Evolutionary conservation across 495 filamentous ascomycete species (phyloP), one percentile per base, ranked within the genome.

Genomic region (Aspergillus biplanus): DNA sequence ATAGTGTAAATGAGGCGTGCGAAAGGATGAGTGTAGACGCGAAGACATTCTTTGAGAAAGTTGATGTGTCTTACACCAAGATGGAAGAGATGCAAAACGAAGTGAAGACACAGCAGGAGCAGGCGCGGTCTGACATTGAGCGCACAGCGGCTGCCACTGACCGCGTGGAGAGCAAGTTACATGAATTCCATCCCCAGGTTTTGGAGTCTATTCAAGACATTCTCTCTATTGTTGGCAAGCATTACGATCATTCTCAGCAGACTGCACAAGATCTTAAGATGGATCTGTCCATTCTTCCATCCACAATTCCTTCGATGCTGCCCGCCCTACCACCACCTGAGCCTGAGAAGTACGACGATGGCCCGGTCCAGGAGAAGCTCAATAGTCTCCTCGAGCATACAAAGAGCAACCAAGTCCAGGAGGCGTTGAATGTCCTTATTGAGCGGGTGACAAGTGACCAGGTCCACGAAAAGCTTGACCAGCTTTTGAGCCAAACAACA

Each of bases 11-110:
- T n/a, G 91, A 96, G 39, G 87, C 87, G 0, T 86, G 91, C 44
- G 92, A 96, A 71, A 92, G 92, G 63, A 88, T 93, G 80, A 84
- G 89, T 48, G 89, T 88, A 60, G 91, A 95, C 37, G 92, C 91
- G 6, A 92, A 92, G 78, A 89, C 89, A 0, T 90, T 97, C 49
- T 90, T 93, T 67, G 84, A 83, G 52, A 85, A 88, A 47, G 87
- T 97, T 56, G 90, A 92, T 52, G 87, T 90, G 8, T 87, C 92
- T 5, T 87, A 87, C 69, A 81, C 69, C 68, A 92, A 92, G 72
- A 76, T 93, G 46, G 91, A 97, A 64, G 89, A 91, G 52, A 88
- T 88, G 61, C 85, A 92, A 58, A 74, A 80, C 5, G 88, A 92
- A 11, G 82, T 75, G 56, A 94, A 90, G 76, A 79, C 85, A 4